Conservation (phyloP, 768 basidiomycete species). For the Tulasnella sp. region DNA sequence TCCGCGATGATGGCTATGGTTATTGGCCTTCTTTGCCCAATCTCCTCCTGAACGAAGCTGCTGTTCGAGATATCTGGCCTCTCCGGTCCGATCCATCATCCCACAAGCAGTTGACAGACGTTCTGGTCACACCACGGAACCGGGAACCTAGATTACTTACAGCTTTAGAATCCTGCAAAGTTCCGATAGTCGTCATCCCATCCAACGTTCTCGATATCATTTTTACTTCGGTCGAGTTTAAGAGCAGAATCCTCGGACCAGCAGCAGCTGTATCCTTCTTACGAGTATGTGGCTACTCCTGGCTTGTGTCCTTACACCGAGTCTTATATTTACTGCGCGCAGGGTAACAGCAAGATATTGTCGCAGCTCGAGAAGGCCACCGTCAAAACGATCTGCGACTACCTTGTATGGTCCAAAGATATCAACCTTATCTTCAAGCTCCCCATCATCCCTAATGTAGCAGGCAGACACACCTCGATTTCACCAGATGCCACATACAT, state of each 20-base stretch:
- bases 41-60: constrained; percentile 29
- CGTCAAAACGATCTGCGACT: background rate
- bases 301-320: background rate
- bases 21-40: constrained; percentile 39
- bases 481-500: background rate
- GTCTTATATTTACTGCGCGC: background rate
- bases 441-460: background rate
- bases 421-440: background rate
- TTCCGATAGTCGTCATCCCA: background rate
- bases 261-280: background rate
- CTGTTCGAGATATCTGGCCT: background rate
- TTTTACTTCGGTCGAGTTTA: background rate
- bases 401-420: background rate
- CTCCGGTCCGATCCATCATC: background rate
- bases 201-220: background rate
- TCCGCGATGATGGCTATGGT: constrained; percentile 30
- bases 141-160: background rate
- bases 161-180: background rate
- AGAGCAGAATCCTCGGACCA: background rate
- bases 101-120: background rate
- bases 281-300: background rate
- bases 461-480: background rate
- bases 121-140: background rate
- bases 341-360: background rate
- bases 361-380: background rate